These are phyloP conservation scores for Saxophila tyrrhenica DNA, from an alignment of 495 filamentous ascomycete genomes.

Conservation along the genomic window DNA sequence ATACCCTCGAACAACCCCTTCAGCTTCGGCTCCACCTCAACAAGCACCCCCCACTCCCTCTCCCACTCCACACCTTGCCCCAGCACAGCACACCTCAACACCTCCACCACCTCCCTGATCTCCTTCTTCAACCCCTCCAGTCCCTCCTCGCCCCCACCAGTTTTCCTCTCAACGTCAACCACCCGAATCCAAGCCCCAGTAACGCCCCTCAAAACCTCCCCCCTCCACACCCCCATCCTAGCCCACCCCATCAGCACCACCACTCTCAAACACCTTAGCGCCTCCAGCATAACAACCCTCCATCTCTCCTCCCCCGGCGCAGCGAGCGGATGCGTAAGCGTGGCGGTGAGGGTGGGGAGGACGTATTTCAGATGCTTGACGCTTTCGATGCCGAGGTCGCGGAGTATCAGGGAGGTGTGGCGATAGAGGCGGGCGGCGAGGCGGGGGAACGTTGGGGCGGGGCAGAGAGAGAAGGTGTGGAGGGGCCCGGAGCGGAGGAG, in stretches of 20 bases:
- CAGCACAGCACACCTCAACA: neutral
- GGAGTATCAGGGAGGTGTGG: conserved; percentile 42
- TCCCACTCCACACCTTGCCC: neutral
- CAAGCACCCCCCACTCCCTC: conserved; percentile 7
- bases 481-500: conserved; percentile 33
- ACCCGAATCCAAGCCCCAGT: conserved; percentile 57
- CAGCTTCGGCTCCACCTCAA: conserved; percentile 11
- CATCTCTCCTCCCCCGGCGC: conserved; percentile 29
- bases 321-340: conserved; percentile 61
- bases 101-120: conserved; percentile 15
- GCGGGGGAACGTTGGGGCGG: conserved; percentile 26
- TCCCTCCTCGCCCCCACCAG: conserved; percentile 33
- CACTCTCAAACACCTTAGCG: conserved; percentile 42
- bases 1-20: conserved; percentile 6
- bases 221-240: conserved; percentile 50
- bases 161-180: conserved; percentile 32
- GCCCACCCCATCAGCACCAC: conserved; percentile 66
- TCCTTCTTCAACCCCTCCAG: conserved; percentile 32
- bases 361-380: conserved; percentile 68
- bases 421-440: conserved; percentile 43
- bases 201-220: conserved; percentile 57
- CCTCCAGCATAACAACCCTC: conserved; percentile 40
- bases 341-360: conserved; percentile 53
- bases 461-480: conserved; percentile 26
- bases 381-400: conserved; percentile 52